These are phyloP conservation scores for Talaromyces sp. DNA, from an alignment of 2,329 filamentous ascomycete species.

Conservation along the genomic window DNA sequence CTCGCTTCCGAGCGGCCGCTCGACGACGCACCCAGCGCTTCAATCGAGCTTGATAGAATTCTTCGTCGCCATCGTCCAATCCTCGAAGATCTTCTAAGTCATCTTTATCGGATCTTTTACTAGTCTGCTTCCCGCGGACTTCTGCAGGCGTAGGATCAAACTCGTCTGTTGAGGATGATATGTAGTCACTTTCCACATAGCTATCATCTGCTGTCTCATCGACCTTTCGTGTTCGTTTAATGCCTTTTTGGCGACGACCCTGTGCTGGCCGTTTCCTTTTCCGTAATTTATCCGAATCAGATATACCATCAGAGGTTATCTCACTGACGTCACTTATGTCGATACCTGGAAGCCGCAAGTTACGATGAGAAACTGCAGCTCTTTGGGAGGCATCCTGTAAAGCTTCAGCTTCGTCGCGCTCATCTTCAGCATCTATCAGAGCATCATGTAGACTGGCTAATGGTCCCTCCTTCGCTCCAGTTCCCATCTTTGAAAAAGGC, in stretches of 20 bases:
- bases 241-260: background rate
- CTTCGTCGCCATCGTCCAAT: constrained; percentile 86
- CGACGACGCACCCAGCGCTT: constrained; percentile 70
- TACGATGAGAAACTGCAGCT: constrained; percentile 65
- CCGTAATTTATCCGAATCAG: constrained; percentile 15
- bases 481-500: constrained; percentile 78
- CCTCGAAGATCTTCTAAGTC: constrained; percentile 58
- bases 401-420: constrained; percentile 52
- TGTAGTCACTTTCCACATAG: constrained; percentile 35
- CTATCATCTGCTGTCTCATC: constrained; percentile 34
- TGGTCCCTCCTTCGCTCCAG: constrained; percentile 57
- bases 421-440: constrained; percentile 78
- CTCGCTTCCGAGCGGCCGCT: constrained; percentile 57
- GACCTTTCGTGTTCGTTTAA: constrained; percentile 14
- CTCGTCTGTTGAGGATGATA: constrained; percentile 36
- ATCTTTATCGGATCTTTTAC: constrained; percentile 34
- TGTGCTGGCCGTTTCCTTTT: constrained; percentile 40
- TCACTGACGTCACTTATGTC: constrained; percentile 49
- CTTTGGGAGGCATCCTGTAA: constrained; percentile 41
- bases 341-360: constrained; percentile 72
- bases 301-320: constrained; percentile 29
- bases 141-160: constrained; percentile 36
- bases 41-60: constrained; percentile 72
- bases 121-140: constrained; percentile 26
- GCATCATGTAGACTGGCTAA: constrained; percentile 72